Conservation (phyloP, 139 green algal species). For the Chlamydomonas sp. region DNA sequence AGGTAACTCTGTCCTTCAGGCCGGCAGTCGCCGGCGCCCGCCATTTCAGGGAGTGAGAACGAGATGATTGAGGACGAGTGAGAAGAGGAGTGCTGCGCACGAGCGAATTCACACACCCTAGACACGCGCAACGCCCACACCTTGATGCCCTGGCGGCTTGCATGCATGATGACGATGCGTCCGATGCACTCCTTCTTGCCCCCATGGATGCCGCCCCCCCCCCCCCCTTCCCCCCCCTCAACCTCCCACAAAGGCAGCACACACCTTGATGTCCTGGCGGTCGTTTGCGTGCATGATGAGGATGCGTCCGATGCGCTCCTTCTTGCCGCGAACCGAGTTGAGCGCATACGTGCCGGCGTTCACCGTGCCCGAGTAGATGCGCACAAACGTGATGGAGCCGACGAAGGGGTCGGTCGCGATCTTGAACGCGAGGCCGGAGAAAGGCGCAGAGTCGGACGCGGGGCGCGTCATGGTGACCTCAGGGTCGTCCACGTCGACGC, state of each 20-base stretch:
- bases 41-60: no score
- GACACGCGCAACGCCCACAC: background rate
- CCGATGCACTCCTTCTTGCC: conserved; percentile 97
- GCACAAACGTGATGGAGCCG: conserved; percentile 90
- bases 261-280: conserved; percentile 92
- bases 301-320: conserved; percentile 95
- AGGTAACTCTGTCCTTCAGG: no score
- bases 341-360: conserved; percentile 79
- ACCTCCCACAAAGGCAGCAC: background rate
- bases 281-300: conserved; percentile 99
- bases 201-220: conserved; percentile 55
- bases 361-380: conserved; percentile 80
- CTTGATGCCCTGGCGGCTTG: conserved; percentile 95
- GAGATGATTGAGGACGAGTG: no score
- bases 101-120: no score
- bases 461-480: conserved; percentile 69
- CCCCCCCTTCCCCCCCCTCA: no score
- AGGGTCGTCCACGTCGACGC: conserved; percentile 52
- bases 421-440: conserved; percentile 97
- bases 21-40: no score
- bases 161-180: conserved; percentile 97
- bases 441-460: conserved; percentile 74
- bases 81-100: background rate
- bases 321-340: conserved; percentile 92
- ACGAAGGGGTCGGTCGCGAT: conserved; percentile 97